Evolutionary conservation across 176 grass and related monocot species (phyloP).

Genomic region (Oryza australiensis): DNA sequence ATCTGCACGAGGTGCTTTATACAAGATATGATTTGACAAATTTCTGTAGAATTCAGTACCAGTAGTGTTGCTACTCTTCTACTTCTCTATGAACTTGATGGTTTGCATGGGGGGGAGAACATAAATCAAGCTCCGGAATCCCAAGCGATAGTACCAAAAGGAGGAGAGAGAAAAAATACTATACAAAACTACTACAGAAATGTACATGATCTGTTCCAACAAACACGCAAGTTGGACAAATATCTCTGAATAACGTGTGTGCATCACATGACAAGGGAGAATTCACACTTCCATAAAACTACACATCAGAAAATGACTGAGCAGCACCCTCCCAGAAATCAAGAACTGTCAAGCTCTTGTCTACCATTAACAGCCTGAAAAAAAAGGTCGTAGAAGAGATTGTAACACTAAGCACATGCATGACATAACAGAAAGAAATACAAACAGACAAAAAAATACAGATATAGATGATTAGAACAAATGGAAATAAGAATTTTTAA

Average conservation of each 20-base stretch:
- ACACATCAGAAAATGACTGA: neutral
- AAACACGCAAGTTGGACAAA: neutral
- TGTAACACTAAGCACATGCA: neutral
- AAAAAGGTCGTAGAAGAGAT: neutral
- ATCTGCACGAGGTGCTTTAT: neutral
- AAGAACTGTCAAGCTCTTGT: neutral
- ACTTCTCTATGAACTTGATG: neutral
- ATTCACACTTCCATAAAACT: slow-evolving; percentile 30
- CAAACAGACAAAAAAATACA: neutral
- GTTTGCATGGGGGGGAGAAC: neutral
- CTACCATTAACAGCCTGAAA: slow-evolving; percentile 27
- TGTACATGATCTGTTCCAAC: slow-evolving; percentile 23
- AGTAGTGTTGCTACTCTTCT: neutral
- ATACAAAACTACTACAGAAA: neutral
- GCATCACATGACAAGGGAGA: slow-evolving; percentile 2
- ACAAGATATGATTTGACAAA: neutral
- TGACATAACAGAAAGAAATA: neutral
- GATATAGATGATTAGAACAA: neutral
- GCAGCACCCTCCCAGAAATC: neutral
- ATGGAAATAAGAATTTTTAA: neutral
- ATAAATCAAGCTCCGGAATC: neutral
- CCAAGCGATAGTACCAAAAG: neutral
- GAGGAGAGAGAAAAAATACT: neutral
- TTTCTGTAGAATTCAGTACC: neutral
- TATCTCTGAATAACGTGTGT: slow-evolving; percentile 13